Conservation (phyloP, 2,329 filamentous ascomycete genomes). For the Verticillium longisporum region DNA sequence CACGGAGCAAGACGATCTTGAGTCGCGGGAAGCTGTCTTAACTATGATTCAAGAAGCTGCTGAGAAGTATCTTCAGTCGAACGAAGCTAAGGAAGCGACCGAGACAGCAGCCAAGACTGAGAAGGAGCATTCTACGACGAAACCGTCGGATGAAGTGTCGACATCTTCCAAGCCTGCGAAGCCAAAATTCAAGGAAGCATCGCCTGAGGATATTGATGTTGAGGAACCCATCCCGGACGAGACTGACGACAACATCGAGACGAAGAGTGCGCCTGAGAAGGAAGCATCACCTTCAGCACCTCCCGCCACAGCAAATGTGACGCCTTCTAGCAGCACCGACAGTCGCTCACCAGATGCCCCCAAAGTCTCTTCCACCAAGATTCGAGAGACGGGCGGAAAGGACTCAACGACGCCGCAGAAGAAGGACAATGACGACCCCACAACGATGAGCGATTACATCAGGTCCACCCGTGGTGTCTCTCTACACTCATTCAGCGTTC, state of each 20-base stretch:
- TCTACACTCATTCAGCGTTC: conserved; percentile 46
- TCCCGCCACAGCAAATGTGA: not conserved
- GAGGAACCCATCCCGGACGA: conserved; percentile 27
- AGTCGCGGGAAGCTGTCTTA: conserved; percentile 37
- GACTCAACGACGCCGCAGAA: conserved; percentile 4
- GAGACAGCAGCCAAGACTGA: not conserved
- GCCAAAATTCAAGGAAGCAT: conserved; percentile 5
- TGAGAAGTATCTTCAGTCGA: conserved; percentile 39
- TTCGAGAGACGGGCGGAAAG: conserved; percentile 4
- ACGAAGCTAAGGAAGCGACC: conserved; percentile 17
- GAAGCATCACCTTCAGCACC: not conserved
- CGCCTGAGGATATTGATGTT: conserved; percentile 44
- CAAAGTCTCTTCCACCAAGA: not conserved
- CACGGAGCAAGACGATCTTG: conserved; percentile 17
- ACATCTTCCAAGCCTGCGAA: not conserved
- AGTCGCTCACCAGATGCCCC: not conserved
- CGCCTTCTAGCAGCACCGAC: not conserved
- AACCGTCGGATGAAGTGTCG: not conserved
- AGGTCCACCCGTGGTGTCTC: conserved; percentile 51
- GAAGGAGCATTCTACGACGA: not conserved
- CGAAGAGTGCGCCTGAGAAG: conserved; percentile 15
- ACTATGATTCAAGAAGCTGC: conserved; percentile 44
- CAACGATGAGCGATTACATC: conserved; percentile 43
- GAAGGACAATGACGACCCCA: conserved; percentile 11
- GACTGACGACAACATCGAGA: conserved; percentile 13